Conservation (phyloP, 2,329 filamentous ascomycete genomes). For the Fusarium falciforme region DNA sequence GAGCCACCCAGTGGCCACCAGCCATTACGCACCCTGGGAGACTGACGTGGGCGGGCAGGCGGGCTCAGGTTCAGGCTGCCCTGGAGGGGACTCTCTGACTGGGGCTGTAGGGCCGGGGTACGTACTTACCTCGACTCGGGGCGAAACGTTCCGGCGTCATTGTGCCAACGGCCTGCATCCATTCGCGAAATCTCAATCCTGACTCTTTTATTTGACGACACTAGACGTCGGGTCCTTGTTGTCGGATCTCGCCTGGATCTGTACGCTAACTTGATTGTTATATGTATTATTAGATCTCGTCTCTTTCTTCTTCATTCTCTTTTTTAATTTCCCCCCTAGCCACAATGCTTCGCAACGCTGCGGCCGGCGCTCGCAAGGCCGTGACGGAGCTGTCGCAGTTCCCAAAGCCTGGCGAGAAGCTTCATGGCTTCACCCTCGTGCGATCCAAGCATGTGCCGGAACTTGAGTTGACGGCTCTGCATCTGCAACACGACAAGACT, state of each 20-base stretch:
- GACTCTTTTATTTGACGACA: constrained; percentile 22
- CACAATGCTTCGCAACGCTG: constrained; percentile 65
- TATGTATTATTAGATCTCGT: constrained; percentile 36
- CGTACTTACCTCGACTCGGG: constrained; percentile 30
- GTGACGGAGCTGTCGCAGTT: constrained; percentile 81
- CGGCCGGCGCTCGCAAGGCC: constrained; percentile 67
- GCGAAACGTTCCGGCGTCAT: constrained; percentile 37
- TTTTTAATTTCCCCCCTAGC: not conserved
- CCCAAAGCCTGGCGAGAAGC: constrained; percentile 82
- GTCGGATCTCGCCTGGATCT: constrained; percentile 3
- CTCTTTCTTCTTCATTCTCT: not conserved
- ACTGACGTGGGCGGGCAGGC: constrained; percentile 32
- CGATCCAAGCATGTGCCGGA: constrained; percentile 93
- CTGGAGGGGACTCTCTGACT: not conserved
- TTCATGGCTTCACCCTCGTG: constrained; percentile 93
- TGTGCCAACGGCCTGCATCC: constrained; percentile 27
- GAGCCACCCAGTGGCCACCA: constrained; percentile 2
- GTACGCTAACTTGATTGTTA: constrained; percentile 23
- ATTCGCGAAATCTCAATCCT: constrained; percentile 38
- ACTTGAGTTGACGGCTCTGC: constrained; percentile 89
- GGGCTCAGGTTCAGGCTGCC: not conserved
- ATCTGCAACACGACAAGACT: constrained; percentile 93
- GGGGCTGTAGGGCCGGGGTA: constrained; percentile 17
- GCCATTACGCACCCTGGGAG: constrained; percentile 38
- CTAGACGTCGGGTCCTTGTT: constrained; percentile 14